These are phyloP conservation scores for Cryptosporidium canis DNA, from an alignment of 169 alveolate species.

Conservation along the genomic window DNA sequence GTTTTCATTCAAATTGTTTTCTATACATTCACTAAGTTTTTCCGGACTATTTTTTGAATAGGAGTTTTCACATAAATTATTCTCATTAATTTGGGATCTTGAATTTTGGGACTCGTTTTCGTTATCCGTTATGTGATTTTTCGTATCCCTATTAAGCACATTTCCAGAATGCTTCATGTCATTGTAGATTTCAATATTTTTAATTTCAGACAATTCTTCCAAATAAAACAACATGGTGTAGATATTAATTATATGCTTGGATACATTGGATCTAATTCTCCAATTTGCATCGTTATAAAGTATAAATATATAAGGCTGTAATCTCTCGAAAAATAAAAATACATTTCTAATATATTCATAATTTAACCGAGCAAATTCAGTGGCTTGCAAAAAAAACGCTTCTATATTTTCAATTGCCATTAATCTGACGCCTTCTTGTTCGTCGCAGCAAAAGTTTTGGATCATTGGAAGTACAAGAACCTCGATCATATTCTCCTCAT, in stretches of 20 bases:
- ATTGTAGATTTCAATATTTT: conserved; percentile 1
- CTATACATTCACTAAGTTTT: background rate
- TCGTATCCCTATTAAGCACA: background rate
- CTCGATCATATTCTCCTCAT: conserved; percentile 21
- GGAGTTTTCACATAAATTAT: background rate
- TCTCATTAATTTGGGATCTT: background rate
- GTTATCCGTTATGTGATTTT: background rate
- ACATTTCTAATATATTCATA: background rate
- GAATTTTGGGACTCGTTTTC: background rate
- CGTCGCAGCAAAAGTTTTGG: conserved; percentile 47
- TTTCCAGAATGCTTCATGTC: background rate
- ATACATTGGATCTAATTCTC: conserved; percentile 47
- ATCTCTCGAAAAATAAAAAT: background rate
- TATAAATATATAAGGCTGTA: conserved; percentile 24
- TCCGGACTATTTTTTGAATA: background rate
- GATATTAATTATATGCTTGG: conserved; percentile 26
- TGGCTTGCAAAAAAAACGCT: conserved; percentile 18
- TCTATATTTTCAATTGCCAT: conserved; percentile 24
- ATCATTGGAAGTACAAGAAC: conserved; percentile 40
- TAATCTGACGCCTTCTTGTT: conserved; percentile 57
- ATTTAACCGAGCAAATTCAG: background rate
- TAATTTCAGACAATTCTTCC: background rate
- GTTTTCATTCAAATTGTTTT: background rate
- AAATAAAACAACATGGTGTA: background rate
- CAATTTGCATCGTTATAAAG: conserved; percentile 34